phyloP scores from a whole-genome alignment of 176 grass and related monocot species.

The Eremochloa ophiuroides region DNA sequence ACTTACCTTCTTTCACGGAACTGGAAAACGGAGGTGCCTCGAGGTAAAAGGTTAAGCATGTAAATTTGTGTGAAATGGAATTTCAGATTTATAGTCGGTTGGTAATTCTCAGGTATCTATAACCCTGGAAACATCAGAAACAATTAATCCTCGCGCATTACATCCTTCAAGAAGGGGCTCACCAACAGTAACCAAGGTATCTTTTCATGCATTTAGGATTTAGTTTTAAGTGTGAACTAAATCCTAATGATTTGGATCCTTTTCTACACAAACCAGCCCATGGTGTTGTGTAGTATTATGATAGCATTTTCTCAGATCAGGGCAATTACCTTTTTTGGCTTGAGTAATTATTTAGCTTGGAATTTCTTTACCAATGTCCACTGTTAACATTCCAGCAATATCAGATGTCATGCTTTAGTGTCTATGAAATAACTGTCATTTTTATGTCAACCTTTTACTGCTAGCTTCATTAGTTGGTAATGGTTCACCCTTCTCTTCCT shows the following conservation, averaged over 20 bases:
- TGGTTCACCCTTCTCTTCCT: background rate
- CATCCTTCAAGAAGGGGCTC: conserved; percentile 96
- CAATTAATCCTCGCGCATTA: conserved; percentile 67
- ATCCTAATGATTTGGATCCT: background rate
- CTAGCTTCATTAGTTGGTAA: background rate
- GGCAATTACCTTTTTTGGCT: background rate
- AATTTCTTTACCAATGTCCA: background rate
- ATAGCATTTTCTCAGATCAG: background rate
- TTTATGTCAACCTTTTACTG: background rate
- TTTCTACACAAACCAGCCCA: background rate
- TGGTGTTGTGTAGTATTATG: conserved; percentile 17
- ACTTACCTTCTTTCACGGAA: conserved; percentile 81
- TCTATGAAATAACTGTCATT: background rate
- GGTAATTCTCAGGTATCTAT: conserved; percentile 59
- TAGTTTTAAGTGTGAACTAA: background rate
- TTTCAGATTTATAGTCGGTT: conserved; percentile 20
- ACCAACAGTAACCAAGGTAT: conserved; percentile 91
- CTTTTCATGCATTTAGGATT: conserved; percentile 5
- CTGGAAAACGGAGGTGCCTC: conserved; percentile 64
- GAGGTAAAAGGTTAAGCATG: conserved; percentile 54
- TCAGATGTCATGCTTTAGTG: background rate
- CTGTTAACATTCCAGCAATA: background rate
- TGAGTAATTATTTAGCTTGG: conserved; percentile 9
- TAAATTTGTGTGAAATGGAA: conserved; percentile 8
- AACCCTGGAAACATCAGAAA: conserved; percentile 93